Evolutionary conservation across 257 asterid genomes (phyloP).

Genomic region (Rauvolfia tetraphylla): DNA sequence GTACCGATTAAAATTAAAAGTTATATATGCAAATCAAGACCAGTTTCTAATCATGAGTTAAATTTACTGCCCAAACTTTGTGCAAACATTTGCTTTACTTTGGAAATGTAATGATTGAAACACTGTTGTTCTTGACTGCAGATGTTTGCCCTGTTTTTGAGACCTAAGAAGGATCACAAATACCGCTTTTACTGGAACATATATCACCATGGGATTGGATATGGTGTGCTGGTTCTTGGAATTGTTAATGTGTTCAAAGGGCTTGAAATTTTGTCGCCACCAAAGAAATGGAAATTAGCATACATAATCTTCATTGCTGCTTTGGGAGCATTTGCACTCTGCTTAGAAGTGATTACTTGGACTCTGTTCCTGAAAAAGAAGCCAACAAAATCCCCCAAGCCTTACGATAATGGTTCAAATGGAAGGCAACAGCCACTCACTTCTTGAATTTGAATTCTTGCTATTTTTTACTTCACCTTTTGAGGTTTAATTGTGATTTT

Average conservation of each 20-base stretch:
- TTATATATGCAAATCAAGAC: too few relatives aligned
- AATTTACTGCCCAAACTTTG: too few relatives aligned
- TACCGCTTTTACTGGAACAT: constrained; percentile 27
- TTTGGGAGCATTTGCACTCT: neutral
- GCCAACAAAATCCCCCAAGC: neutral
- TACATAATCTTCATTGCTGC: constrained; percentile 11
- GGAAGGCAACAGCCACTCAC: constrained; percentile 8
- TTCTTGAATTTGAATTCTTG: constrained; percentile 4
- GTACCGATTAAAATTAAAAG: too few relatives aligned
- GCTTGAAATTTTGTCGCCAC: constrained; percentile 14
- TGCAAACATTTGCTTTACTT: too few relatives aligned
- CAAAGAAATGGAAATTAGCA: constrained; percentile 20
- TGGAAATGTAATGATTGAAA: neutral
- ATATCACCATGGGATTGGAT: constrained; percentile 23
- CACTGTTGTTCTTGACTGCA: neutral
- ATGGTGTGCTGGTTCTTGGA: constrained; percentile 21
- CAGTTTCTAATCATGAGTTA: neutral
- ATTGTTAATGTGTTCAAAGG: constrained; percentile 30
- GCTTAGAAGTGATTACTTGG: constrained; percentile 10
- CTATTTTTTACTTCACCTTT: neutral
- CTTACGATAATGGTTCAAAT: constrained; percentile 9
- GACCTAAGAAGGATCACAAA: constrained; percentile 29
- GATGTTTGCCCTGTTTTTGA: constrained; percentile 24
- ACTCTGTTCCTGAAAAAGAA: constrained; percentile 5
- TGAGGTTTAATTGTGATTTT: neutral